These are phyloP conservation scores for Hanseniaspora nectarophila DNA, from an alignment of 805 yeast species.

Conservation along the genomic window DNA sequence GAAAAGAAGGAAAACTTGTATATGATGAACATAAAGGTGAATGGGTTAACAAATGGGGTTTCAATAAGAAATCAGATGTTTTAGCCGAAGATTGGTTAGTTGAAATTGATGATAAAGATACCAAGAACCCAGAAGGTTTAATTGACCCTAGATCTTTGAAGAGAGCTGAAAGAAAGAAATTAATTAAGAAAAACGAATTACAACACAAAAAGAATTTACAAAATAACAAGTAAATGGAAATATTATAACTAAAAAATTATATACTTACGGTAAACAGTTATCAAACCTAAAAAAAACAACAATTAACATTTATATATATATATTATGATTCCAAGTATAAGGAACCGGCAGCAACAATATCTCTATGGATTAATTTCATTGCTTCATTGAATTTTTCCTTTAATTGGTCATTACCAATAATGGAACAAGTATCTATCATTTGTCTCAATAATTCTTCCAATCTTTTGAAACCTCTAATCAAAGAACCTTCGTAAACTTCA, in stretches of 20 bases:
- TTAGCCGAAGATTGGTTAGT: conserved; percentile 89
- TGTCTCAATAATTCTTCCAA: conserved; percentile 88
- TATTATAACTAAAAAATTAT: too few species aligned
- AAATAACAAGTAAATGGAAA: conserved; percentile 20
- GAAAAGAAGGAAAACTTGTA: conserved; percentile 77
- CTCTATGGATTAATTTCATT: conserved; percentile 79
- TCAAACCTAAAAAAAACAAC: not conserved
- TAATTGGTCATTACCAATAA: conserved; percentile 80
- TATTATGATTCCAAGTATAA: conserved; percentile 41
- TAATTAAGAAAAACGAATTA: conserved; percentile 69
- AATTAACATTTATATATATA: not conserved
- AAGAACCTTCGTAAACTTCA: conserved; percentile 93
- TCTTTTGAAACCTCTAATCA: conserved; percentile 88
- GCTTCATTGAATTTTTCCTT: conserved; percentile 83
- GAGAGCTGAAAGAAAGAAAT: conserved; percentile 72
- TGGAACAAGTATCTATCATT: conserved; percentile 79
- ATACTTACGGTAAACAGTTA: not conserved
- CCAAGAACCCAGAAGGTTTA: conserved; percentile 48
- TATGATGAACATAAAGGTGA: conserved; percentile 81
- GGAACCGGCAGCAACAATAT: conserved; percentile 92
- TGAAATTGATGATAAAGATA: conserved; percentile 71
- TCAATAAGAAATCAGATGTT: conserved; percentile 57
- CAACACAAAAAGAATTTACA: conserved; percentile 75
- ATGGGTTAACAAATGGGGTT: conserved; percentile 99
- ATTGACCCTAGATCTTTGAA: conserved; percentile 76